Evolutionary conservation across 768 basidiomycete species (phyloP), one percentile per base, ranked within the genome.

Genomic region (Termitomyces bulborhizus): DNA sequence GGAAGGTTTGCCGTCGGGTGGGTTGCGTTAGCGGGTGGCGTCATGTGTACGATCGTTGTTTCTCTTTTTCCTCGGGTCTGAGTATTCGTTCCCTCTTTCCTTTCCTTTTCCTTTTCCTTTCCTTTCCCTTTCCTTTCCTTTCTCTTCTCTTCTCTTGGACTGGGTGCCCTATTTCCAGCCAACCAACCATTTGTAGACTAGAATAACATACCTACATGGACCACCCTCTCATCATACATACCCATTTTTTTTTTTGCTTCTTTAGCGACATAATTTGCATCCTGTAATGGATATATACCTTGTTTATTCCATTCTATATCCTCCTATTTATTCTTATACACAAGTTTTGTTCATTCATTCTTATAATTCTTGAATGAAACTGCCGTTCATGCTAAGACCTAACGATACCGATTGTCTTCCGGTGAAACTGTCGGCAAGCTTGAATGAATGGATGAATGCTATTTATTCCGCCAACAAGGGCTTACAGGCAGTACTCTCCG

Each of bases 1-100:
- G n/a, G 69, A 66, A 40, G 64, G 63, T 4, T 63, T 63, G 8
- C 37, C 53, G n/a, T 55, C 55, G 6, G 60, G 47, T 34, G 53
- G 51, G 29, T 16, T 45, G 42, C 15, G 36, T 18, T 51, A 16
- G n/a, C 6, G 18, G 49, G 54, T 24, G 29, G 16, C 57, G 48
- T 36, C 56, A 40, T 39, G 21, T 57, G 46, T 26, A 15, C n/a
- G 15, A 18, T 11, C 12, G 15, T 48, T 29, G 37, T 18, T 54
- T 37, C 3, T 31, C 24, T 16, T 15, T 13, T 52, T 41, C 8
- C 5, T 31, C 29, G 5, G 13, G 16, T 24, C 45, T 42, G 27
- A 36, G 13, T 36, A 36, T 36, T 54, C 26, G 26, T 39, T 47
- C 13, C 8, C 8, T 31, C 6, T 21, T 24, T 21, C 2, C 21